Conservation (phyloP, 2,329 filamentous ascomycete species). For the Lecanicillium sp. region DNA sequence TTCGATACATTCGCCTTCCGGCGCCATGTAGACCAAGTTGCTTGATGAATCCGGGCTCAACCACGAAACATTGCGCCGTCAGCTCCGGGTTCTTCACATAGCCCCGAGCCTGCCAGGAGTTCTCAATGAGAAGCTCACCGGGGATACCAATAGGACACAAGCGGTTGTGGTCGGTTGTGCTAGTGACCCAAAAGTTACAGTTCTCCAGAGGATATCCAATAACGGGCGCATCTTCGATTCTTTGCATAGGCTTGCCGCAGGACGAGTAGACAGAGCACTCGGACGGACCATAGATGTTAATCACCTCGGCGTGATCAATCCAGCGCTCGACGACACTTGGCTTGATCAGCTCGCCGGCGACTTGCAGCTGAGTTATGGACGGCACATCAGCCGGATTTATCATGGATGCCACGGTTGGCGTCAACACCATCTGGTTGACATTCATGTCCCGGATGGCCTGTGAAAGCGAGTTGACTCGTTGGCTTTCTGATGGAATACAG, state of each 20-base stretch:
- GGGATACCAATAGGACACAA: conserved; percentile 19
- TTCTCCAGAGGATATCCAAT: conserved; percentile 7
- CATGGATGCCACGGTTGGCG: conserved; percentile 15
- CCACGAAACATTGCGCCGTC: conserved; percentile 24
- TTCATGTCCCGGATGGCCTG: not conserved
- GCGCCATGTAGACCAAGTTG: conserved; percentile 1
- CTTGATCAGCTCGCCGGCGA: conserved; percentile 26
- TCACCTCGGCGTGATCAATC: conserved; percentile 24
- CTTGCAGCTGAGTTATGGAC: not conserved
- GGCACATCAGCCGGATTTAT: not conserved
- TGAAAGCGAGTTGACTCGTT: conserved; percentile 2
- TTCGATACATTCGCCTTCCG: conserved; percentile 14
- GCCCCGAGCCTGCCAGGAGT: conserved; percentile 40
- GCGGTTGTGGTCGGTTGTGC: conserved; percentile 14
- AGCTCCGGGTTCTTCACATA: conserved; percentile 34
- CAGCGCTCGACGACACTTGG: conserved; percentile 19
- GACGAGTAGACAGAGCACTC: conserved; percentile 28
- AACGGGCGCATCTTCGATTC: not conserved
- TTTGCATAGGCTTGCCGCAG: not conserved
- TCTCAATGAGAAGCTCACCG: conserved; percentile 30
- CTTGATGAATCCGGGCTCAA: not conserved
- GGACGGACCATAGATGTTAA: conserved; percentile 37
- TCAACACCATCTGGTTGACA: conserved; percentile 5
- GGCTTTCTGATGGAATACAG: not conserved
- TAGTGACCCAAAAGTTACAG: conserved; percentile 17